phyloP scores from a whole-genome alignment of 495 filamentous ascomycete species.

The Xylaria venustula region DNA sequence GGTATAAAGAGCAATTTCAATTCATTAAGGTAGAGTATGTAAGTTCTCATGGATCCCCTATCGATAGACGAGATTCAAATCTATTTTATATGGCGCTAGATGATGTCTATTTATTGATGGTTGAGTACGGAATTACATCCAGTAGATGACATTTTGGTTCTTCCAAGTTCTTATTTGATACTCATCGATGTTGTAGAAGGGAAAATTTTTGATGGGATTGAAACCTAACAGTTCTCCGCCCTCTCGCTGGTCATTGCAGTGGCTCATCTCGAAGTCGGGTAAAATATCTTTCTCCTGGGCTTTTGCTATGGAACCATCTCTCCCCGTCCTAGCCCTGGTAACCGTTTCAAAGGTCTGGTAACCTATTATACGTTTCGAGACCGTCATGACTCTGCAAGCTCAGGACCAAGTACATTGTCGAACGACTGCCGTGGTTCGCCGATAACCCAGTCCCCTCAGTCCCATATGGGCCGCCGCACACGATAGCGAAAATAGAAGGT shows the following conservation, averaged over 20 bases:
- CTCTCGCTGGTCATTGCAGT: slow-evolving; percentile 3
- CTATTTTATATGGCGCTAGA: slow-evolving; percentile 5
- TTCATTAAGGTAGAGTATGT: slow-evolving; percentile 10
- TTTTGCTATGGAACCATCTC: slow-evolving; percentile 7
- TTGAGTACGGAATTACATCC: not conserved
- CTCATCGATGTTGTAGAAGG: slow-evolving; percentile 23
- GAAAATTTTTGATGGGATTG: slow-evolving; percentile 17
- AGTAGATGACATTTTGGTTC: not conserved
- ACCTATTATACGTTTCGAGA: slow-evolving; percentile 28
- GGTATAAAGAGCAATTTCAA: slow-evolving; percentile 15
- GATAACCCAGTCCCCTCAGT: slow-evolving; percentile 27
- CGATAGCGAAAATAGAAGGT: slow-evolving; percentile 27
- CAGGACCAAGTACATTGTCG: not conserved
- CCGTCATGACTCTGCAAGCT: slow-evolving; percentile 17
- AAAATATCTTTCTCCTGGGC: slow-evolving; percentile 14
- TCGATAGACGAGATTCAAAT: not conserved
- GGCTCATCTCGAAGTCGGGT: slow-evolving; percentile 17
- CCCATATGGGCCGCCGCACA: slow-evolving; percentile 33
- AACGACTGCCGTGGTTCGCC: slow-evolving; percentile 28
- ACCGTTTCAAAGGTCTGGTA: slow-evolving; percentile 21
- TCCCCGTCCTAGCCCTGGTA: slow-evolving; percentile 10
- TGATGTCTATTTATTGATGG: slow-evolving; percentile 1
- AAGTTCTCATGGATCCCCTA: not conserved
- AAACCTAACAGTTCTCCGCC: slow-evolving; percentile 17
- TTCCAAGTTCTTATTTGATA: not conserved